Conservation (phyloP, 768 basidiomycete genomes). For the Tylopilus subfusipes region DNA sequence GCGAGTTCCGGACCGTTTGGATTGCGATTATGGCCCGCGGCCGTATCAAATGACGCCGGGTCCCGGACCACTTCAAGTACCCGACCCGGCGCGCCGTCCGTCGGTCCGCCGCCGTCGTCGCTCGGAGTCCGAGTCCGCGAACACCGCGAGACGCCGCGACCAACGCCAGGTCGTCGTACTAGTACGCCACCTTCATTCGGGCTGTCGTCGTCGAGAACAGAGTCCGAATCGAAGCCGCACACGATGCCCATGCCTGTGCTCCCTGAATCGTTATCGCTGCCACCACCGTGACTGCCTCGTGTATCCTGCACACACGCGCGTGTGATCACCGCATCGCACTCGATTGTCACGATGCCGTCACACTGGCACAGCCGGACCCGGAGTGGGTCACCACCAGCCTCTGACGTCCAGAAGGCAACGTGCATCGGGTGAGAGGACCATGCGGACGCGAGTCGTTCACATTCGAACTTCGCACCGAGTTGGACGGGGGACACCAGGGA, state of each 20-base stretch:
- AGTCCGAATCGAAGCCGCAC: background rate
- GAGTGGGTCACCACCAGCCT: background rate
- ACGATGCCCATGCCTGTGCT: background rate
- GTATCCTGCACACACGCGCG: background rate
- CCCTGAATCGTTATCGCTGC: background rate
- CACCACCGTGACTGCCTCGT: too few relatives aligned
- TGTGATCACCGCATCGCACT: background rate
- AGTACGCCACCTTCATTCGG: too few relatives aligned
- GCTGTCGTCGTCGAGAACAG: background rate
- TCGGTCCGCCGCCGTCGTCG: background rate
- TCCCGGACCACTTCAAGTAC: too few relatives aligned
- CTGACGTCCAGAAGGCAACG: background rate
- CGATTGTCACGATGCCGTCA: background rate
- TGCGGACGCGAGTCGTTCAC: background rate
- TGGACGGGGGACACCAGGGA: too few relatives aligned
- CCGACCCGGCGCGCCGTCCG: too few relatives aligned
- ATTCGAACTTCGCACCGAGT: too few relatives aligned
- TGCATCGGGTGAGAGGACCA: background rate
- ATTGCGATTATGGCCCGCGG: too few relatives aligned
- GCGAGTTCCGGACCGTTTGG: too few relatives aligned
- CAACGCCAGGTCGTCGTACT: background rate
- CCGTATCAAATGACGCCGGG: too few relatives aligned
- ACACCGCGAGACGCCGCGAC: background rate
- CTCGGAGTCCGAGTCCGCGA: background rate
- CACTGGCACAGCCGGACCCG: background rate